phyloP scores from a whole-genome alignment of 129 eudicot species.

The Solidago caesia region DNA sequence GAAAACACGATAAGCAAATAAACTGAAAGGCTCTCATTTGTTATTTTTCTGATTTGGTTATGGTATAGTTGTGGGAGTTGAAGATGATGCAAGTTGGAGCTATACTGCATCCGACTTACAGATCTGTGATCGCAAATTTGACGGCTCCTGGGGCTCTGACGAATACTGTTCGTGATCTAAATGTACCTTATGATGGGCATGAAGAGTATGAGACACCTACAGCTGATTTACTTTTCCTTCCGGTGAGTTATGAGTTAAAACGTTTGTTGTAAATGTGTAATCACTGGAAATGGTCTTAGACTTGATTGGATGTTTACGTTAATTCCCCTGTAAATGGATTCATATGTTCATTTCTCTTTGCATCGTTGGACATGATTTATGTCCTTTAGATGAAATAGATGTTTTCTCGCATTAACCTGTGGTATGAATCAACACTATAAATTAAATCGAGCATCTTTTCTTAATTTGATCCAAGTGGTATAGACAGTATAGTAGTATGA shows the following conservation, averaged over 20 bases:
- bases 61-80: constrained; percentile 74
- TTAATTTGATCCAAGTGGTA: too few species aligned
- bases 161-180: constrained; percentile 78
- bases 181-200: constrained; percentile 87
- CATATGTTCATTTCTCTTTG: too few species aligned
- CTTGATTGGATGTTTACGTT: neutral
- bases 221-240: too few species aligned
- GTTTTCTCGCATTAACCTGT: too few species aligned
- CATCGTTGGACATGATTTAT: too few species aligned
- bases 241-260: too few species aligned
- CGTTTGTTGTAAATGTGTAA: neutral
- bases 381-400: too few species aligned
- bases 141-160: constrained; percentile 52
- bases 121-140: constrained; percentile 53
- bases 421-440: too few species aligned
- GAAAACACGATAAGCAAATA: too few species aligned
- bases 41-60: neutral
- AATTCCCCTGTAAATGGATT: neutral
- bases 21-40: neutral
- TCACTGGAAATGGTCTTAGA: too few species aligned
- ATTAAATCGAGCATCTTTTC: too few species aligned
- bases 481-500: too few species aligned
- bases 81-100: constrained; percentile 88
- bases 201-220: constrained; percentile 96
- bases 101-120: constrained; percentile 65